phyloP scores from a whole-genome alignment of 2,329 filamentous ascomycete genomes.

The Fusarium coffeatum region DNA sequence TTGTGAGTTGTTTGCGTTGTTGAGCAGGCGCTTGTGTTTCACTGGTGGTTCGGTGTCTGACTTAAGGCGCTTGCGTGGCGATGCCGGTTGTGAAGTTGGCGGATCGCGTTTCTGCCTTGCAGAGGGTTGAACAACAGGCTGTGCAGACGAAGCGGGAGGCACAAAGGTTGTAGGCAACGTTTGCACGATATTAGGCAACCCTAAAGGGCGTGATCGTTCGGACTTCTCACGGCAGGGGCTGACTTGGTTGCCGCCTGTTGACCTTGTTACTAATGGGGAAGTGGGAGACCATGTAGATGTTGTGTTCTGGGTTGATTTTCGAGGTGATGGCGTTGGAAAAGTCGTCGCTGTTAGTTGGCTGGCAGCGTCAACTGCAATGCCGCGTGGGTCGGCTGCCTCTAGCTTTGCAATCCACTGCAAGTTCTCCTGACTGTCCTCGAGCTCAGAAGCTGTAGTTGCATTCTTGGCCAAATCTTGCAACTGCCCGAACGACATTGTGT shows the following conservation, averaged over 20 bases:
- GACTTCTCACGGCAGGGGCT: neutral
- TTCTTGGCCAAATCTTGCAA: conserved; percentile 74
- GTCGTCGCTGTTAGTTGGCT: conserved; percentile 60
- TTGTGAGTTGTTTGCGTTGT: neutral
- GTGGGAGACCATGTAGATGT: conserved; percentile 28
- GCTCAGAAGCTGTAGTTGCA: conserved; percentile 61
- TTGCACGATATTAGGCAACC: neutral
- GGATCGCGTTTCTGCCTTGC: conserved; percentile 7
- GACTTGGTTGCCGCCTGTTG: neutral
- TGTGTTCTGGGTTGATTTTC: conserved; percentile 44
- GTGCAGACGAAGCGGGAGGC: neutral
- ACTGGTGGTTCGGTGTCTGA: neutral
- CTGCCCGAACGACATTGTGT: conserved; percentile 75
- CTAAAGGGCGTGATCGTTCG: neutral
- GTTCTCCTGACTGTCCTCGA: conserved; percentile 70
- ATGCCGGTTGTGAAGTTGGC: neutral
- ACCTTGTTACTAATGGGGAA: conserved; percentile 22
- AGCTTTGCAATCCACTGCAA: conserved; percentile 70
- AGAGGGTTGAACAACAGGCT: neutral
- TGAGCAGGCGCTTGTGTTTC: neutral
- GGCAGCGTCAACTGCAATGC: conserved; percentile 55
- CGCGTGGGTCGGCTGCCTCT: conserved; percentile 64
- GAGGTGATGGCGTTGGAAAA: conserved; percentile 51
- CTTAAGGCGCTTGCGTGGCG: conserved; percentile 39
- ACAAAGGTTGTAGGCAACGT: conserved; percentile 20